Base-by-base conservation (phyloP, 1,284 basidiomycete species). In the Wolfiporia cocos region DNA sequence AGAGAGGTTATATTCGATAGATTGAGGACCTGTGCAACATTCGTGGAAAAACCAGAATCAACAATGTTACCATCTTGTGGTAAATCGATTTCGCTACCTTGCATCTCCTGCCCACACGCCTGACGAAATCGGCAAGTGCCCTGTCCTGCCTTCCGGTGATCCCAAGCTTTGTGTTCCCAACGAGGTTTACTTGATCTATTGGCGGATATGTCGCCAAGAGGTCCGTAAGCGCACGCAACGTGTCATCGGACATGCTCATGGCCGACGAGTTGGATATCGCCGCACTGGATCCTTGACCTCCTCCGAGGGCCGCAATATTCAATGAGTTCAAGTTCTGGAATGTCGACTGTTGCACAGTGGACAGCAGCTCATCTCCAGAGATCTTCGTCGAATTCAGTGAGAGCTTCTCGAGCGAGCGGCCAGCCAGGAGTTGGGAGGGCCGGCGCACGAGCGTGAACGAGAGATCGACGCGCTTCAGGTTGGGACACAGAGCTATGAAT, bases 81-180 rank as follows among this genome's bases (percentile, higher is more conserved):
- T 10, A 28, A 30, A 22, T 31, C 32, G 10, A 4, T 5, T 2
- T 10, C 1, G 39, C 62, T 18, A 76, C 82, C 67, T 72, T 80
- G 65, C 79, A 79, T 38, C 61, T 71, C 45, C 78, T 65, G 11
- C 83, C 81, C 14, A 84, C 73, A 15, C 58, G 62, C 34, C 57
- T 50, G 19, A 86, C 53, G 49, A 85, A 74, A 20, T 68, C 54
- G 2, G 58, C 50, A 6, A 85, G 53, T 3, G 73, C 62, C 4
- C 65, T 54, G 18, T 63, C 51, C n/a, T 49, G 49, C 19, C 59
- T 57, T 7, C 65, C 58, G 0, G 60, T 58, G 14, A 62, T 48
- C 9, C 78, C 76, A 18, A 86, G 57, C 47, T 78, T 82, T 3
- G 67, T 65, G 52, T 86, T 86, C 9, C 76, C 76, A 2, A 80